Conservation (phyloP, 116 monocot genomes). For the Phalaenopsis hybrid region DNA sequence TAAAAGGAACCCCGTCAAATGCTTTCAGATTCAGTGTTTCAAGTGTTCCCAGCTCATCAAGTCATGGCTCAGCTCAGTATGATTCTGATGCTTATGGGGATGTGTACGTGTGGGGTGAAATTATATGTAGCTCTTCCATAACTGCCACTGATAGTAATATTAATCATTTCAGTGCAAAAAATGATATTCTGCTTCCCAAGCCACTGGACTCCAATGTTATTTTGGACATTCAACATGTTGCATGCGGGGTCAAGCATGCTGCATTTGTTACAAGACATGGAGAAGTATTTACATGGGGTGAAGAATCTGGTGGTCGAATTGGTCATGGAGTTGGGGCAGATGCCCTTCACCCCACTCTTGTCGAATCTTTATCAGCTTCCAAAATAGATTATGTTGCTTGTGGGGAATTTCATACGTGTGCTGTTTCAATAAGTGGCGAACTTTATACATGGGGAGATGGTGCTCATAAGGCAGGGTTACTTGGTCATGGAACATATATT, state of each 20-base stretch:
- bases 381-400: slow-evolving; percentile 53
- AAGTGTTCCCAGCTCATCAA: slow-evolving; percentile 89
- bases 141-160: slow-evolving; percentile 28
- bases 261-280: slow-evolving; percentile 78
- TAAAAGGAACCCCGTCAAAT: slow-evolving; percentile 67
- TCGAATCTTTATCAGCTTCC: slow-evolving; percentile 59
- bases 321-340: slow-evolving; percentile 81
- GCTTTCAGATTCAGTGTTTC: slow-evolving; percentile 82
- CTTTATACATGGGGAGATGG: slow-evolving; percentile 86
- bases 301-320: slow-evolving; percentile 90
- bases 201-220: slow-evolving; percentile 80
- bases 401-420: slow-evolving; percentile 81
- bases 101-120: slow-evolving; percentile 94
- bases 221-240: slow-evolving; percentile 75
- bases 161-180: slow-evolving; percentile 28
- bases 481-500: slow-evolving; percentile 65
- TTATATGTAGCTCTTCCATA: slow-evolving; percentile 40
- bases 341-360: slow-evolving; percentile 60
- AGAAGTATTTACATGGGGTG: slow-evolving; percentile 95
- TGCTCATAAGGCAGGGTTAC: slow-evolving; percentile 60
- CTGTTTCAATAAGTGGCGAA: slow-evolving; percentile 49
- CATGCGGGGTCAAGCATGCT: slow-evolving; percentile 87
- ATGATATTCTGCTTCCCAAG: slow-evolving; percentile 72
- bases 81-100: slow-evolving; percentile 84
- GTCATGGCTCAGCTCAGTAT: slow-evolving; percentile 85